These are phyloP conservation scores for Lactarius pseudohatsudake DNA, from an alignment of 768 basidiomycete species.

Conservation along the genomic window DNA sequence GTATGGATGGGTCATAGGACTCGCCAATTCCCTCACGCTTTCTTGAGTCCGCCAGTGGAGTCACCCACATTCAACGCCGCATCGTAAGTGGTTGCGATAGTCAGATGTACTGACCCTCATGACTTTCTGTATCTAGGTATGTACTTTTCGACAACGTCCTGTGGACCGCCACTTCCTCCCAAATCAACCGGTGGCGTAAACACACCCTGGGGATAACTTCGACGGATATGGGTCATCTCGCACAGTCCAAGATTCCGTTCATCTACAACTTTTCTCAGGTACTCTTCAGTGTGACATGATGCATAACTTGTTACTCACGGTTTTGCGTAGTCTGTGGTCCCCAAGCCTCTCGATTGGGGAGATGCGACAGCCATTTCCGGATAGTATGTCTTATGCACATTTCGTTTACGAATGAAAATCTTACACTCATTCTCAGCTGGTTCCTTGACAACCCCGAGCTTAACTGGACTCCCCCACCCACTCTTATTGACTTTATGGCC, in stretches of 20 bases:
- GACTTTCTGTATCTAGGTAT: constrained; percentile 40
- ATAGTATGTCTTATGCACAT: constrained; percentile 40
- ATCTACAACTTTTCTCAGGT: constrained; percentile 69
- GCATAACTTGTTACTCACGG: constrained; percentile 3
- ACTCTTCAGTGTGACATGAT: constrained; percentile 15
- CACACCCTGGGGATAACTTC: constrained; percentile 46
- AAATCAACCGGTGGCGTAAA: constrained; percentile 66
- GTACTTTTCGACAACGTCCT: constrained; percentile 66
- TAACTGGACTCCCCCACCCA: constrained; percentile 53
- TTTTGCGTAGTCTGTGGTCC: constrained; percentile 49
- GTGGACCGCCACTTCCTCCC: constrained; percentile 63
- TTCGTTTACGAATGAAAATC: constrained; percentile 2
- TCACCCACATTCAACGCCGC: constrained; percentile 59
- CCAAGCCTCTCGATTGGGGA: constrained; percentile 70
- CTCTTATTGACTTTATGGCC: constrained; percentile 53
- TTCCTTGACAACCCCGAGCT: constrained; percentile 62
- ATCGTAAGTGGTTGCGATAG: constrained; percentile 41
- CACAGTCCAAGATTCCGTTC: constrained; percentile 59
- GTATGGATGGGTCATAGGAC: constrained; percentile 40
- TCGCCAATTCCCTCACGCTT: constrained; percentile 61
- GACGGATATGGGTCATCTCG: constrained; percentile 61
- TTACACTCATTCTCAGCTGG: constrained; percentile 46
- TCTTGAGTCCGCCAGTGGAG: constrained; percentile 62
- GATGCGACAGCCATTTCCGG: constrained; percentile 57
- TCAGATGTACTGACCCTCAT: neutral